Conservation (phyloP, 352 stramenopile genomes). For the Globisporangium nunn region DNA sequence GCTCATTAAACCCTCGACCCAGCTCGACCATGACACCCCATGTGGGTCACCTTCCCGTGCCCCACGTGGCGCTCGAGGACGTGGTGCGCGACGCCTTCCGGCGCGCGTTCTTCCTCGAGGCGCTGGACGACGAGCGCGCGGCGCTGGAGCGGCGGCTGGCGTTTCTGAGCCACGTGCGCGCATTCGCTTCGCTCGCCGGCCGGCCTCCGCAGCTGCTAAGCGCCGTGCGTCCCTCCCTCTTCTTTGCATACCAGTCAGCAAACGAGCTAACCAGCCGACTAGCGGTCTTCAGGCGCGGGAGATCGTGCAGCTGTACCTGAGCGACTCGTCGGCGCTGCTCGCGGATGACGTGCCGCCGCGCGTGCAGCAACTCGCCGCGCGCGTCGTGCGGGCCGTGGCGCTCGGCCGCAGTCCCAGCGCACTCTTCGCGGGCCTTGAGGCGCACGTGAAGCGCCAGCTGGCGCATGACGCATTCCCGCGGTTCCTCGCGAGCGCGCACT, state of each 20-base stretch:
- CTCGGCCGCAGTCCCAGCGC: conserved; percentile 30
- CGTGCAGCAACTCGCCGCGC: conserved; percentile 20
- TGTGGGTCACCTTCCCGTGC: neutral
- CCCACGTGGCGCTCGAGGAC: conserved; percentile 41
- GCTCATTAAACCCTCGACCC: too few relatives aligned
- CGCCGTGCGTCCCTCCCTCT: conserved; percentile 18
- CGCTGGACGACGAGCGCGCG: conserved; percentile 46
- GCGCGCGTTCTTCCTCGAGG: conserved; percentile 47
- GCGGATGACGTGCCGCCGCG: conserved; percentile 13
- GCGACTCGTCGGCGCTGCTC: conserved; percentile 18
- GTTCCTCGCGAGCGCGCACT: conserved; percentile 42
- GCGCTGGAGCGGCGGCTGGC: conserved; percentile 48
- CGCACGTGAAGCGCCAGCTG: conserved; percentile 36
- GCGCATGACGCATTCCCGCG: conserved; percentile 39
- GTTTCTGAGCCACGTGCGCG: conserved; percentile 46
- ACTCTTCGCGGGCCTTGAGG: conserved; percentile 58
- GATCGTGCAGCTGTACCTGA: conserved; percentile 31
- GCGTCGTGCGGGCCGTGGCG: conserved; percentile 24
- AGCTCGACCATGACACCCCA: too few relatives aligned
- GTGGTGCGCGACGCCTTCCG: conserved; percentile 50
- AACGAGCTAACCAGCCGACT: too few relatives aligned
- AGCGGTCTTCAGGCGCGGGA: conserved; percentile 58
- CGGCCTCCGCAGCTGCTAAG: conserved; percentile 32
- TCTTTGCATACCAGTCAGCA: too few relatives aligned
- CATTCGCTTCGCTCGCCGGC: conserved; percentile 51